These are phyloP conservation scores for Canna indica DNA, from an alignment of 176 grass and related monocot species.

Conservation along the genomic window DNA sequence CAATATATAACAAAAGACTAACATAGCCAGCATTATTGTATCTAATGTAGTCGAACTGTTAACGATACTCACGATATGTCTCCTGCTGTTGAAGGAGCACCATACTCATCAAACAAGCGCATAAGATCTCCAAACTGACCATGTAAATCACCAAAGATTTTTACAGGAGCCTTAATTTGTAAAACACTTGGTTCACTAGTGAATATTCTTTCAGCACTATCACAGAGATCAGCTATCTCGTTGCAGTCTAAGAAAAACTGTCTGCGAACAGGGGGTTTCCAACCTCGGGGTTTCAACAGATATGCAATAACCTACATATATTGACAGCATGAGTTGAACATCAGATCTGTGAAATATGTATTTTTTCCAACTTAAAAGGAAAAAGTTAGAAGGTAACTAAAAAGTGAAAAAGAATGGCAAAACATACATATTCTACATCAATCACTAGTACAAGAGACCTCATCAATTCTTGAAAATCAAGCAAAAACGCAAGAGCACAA, in stretches of 20 bases:
- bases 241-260: constrained; percentile 98
- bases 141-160: constrained; percentile 97
- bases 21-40: not conserved
- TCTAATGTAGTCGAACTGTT: not conserved
- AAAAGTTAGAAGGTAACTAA: too few species aligned
- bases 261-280: constrained; percentile 88
- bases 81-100: constrained; percentile 94
- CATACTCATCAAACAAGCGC: constrained; percentile 96
- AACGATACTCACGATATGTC: constrained; percentile 79
- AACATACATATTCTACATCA: too few species aligned
- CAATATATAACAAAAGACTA: not conserved
- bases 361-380: too few species aligned
- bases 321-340: constrained; percentile 6
- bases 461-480: not conserved
- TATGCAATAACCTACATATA: constrained; percentile 69
- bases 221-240: constrained; percentile 93
- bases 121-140: constrained; percentile 98
- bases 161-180: constrained; percentile 85
- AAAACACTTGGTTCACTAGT: constrained; percentile 88
- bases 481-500: not conserved
- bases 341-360: not conserved
- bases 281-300: constrained; percentile 90
- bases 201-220: constrained; percentile 94
- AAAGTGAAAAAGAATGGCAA: too few species aligned
- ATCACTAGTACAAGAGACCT: not conserved